Percentiles rank a stretch among this genome's conserved stretches.
phyloP scores from a whole-genome alignment of 2,329 filamentous ascomycete species.

The Aspergillus alliaceus region DNA sequence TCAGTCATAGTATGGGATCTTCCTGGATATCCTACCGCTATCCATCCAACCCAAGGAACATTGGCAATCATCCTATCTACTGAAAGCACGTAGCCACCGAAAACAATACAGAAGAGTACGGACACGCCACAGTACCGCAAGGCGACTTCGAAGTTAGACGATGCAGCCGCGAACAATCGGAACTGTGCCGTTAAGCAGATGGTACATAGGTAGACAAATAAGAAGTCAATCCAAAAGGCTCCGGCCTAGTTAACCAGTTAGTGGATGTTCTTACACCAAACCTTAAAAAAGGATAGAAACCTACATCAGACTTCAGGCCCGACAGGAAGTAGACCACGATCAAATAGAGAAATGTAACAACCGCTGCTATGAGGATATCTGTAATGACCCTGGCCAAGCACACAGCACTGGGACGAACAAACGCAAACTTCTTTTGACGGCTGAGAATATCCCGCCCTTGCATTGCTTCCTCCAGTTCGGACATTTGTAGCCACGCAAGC shows the following conservation, averaged over 20 bases:
- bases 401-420: conserved; percentile 63
- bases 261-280: neutral
- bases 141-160: conserved; percentile 61
- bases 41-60: conserved; percentile 64
- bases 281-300: neutral
- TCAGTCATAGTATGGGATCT: neutral
- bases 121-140: conserved; percentile 61
- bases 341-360: conserved; percentile 56
- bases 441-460: conserved; percentile 65
- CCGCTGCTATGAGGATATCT: conserved; percentile 56
- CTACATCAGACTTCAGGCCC: conserved; percentile 31
- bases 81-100: conserved; percentile 62
- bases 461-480: conserved; percentile 74
- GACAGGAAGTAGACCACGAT: conserved; percentile 64
- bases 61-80: conserved; percentile 55
- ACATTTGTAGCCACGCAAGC: conserved; percentile 66
- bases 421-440: conserved; percentile 64
- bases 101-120: conserved; percentile 60
- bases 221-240: conserved; percentile 63
- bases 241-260: conserved; percentile 41
- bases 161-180: conserved; percentile 60
- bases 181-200: conserved; percentile 62
- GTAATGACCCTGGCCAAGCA: conserved; percentile 57
- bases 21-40: conserved; percentile 32
- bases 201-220: conserved; percentile 60